Base-by-base conservation (phyloP, 805 yeast species). In the Candida palmyrensis region DNA sequence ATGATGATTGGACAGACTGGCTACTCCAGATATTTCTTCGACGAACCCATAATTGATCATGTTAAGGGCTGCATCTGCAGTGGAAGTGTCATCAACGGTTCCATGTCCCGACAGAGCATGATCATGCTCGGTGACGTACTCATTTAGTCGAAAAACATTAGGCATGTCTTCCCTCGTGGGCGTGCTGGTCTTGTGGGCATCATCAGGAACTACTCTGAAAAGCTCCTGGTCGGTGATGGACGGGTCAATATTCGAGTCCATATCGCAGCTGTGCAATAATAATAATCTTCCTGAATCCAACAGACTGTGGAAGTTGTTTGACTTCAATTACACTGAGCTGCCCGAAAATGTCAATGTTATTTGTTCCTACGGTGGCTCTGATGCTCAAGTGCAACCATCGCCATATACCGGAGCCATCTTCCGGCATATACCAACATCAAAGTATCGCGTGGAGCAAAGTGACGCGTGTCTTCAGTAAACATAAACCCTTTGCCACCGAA, bases 21-120 rank as follows among this genome's bases (percentile, higher is more conserved):
- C 10, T 9, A 21, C 23, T 21, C 11, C 23, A 9, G 21, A 13
- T 13, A 29, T 12, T 26, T 27, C 23, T 2, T 29, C 23, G 9
- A 38, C 43, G 22, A 41, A 44, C 16, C 37, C 36, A 32, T 45
- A 35, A 29, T 46, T 46, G 35, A 50, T 42, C 45, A 49, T 49
- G 28, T 47, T 48, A 30, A 49, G 35, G 8, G 53, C 51, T 6
- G 47, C 46, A 12, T 45, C 40, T 3, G 51, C 42, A 13, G 49
- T 41, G 5, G 39, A 26, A 11, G 15, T 22, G 12, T 26, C 38
- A 19, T 30, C 35, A 19, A 26, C 32, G 18, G 18, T 21, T 10
- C 31, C 35, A 15, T 36, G 35, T 18, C 28, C 33, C 4, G 19
- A 38, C 13, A 12, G 22, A 6, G 22, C 14, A 13, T 13, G 19